Base-by-base conservation (phyloP, 1,284 basidiomycete genomes). In the Tilletia indica region DNA sequence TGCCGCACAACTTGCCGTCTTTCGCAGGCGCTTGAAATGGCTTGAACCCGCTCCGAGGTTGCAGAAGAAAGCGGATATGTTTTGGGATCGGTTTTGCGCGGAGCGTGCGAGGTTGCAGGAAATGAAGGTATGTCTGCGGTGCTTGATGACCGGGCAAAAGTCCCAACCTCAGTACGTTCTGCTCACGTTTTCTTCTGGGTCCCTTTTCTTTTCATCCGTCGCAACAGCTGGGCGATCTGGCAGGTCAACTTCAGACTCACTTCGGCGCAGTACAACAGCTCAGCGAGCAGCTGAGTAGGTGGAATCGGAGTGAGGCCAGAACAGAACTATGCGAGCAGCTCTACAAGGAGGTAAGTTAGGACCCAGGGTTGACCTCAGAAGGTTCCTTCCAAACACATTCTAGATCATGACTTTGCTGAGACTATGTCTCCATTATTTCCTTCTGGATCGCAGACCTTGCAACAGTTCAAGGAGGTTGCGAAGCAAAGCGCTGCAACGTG, bases 51-150 rank as follows among this genome's bases (percentile, higher is more conserved):
- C 61, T 11, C 61, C 61, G 31, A 25, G 61, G 16, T 21, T 64
- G 5, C 36, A 38, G 14, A 42, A 39, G 12, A 38, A 42, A 34
- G 61, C 61, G 61, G 34, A 42, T 64, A 34, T n/a, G 11, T 64
- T 64, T 38, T 64, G 61, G 61, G 61, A 64, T n/a, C 61, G 61
- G 8, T 64, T 64, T 38, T 64, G 61, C 34, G 61, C 12, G 12
- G 34, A 39, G 12, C 61, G 61, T 34, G 61, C 19, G 4, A 9
- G 5, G 12, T 39, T 64, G 34, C 36, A 39, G 6, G 61, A 16
- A 3, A 39, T 39, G 61, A n/a, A 21, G 34, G 61, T 64, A 36
- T 39, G 61, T 19, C 36, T 12, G 34, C 34, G 6, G 16, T 34
- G 8, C 25, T 54, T 8, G 25, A 54, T n/a, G 8, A 54, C 47